Evolutionary conservation across 805 yeast genomes (phyloP).

Genomic region (Metschnikowia gruessii): DNA sequence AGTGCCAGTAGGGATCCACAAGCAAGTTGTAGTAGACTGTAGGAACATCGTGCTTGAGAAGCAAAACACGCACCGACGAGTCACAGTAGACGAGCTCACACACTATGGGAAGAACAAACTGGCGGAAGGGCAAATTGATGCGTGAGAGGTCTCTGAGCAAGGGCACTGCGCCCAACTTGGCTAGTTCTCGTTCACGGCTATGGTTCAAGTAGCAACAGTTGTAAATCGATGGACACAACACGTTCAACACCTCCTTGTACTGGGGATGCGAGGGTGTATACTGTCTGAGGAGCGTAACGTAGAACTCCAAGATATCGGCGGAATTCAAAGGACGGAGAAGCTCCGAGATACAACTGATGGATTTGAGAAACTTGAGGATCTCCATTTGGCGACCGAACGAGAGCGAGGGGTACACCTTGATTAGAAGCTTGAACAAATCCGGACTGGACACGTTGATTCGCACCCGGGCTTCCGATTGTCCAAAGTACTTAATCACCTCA

Average conservation of each 20-base stretch:
- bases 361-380: slow-evolving; percentile 45
- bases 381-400: slow-evolving; percentile 32
- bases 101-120: slow-evolving; percentile 50
- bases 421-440: slow-evolving; percentile 41
- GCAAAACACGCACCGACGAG: slow-evolving; percentile 32
- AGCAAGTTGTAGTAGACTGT: slow-evolving; percentile 39
- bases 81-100: slow-evolving; percentile 52
- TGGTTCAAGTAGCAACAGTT: slow-evolving; percentile 51
- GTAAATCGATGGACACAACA: slow-evolving; percentile 48
- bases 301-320: slow-evolving; percentile 45
- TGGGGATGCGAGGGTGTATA: slow-evolving; percentile 29
- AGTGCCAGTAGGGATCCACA: slow-evolving; percentile 56
- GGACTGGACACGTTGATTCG: slow-evolving; percentile 36
- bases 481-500: slow-evolving; percentile 40
- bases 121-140: slow-evolving; percentile 45
- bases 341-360: slow-evolving; percentile 39
- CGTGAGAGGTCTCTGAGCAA: slow-evolving; percentile 38
- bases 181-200: slow-evolving; percentile 44
- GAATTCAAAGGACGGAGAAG: slow-evolving; percentile 30
- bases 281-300: slow-evolving; percentile 32
- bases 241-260: slow-evolving; percentile 42
- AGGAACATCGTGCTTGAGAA: slow-evolving; percentile 39
- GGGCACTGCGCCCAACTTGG: slow-evolving; percentile 47
- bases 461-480: slow-evolving; percentile 47
- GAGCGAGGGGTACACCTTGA: slow-evolving; percentile 37